Evolutionary conservation across 371 early-diverging fungal genomes (phyloP).

Genomic region (Sanchytrium tribonematis): DNA sequence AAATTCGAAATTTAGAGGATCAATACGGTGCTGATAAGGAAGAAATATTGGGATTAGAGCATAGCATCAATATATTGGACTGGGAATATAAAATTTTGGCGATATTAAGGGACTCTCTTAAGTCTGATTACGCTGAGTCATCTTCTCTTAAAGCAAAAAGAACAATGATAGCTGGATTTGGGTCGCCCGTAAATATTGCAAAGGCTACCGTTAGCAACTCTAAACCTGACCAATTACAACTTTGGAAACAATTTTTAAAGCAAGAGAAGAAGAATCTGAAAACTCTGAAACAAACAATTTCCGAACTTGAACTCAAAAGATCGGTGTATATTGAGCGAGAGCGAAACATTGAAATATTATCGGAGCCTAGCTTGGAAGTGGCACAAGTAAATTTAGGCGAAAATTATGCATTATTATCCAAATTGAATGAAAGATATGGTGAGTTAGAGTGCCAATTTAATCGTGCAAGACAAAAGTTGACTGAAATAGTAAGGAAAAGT

Average conservation of each 20-base stretch:
- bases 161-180: neutral
- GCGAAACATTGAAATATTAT: too few relatives aligned
- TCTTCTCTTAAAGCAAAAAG: neutral
- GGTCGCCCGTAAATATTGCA: neutral
- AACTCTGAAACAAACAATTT: neutral
- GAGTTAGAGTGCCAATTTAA: too few relatives aligned
- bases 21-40: neutral
- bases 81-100: neutral
- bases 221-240: too few relatives aligned
- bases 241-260: too few relatives aligned
- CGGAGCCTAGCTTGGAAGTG: too few relatives aligned
- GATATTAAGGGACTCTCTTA: neutral
- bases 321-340: neutral
- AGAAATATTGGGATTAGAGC: neutral
- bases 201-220: too few relatives aligned
- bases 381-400: too few relatives aligned
- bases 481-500: neutral
- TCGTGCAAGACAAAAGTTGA: too few relatives aligned
- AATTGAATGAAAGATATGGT: too few relatives aligned
- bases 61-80: neutral
- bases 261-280: too few relatives aligned
- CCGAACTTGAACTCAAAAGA: neutral
- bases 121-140: neutral
- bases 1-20: neutral
- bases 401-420: too few relatives aligned